These are phyloP conservation scores for Solioccasus polychromus DNA, from an alignment of 768 basidiomycete species.

Conservation along the genomic window DNA sequence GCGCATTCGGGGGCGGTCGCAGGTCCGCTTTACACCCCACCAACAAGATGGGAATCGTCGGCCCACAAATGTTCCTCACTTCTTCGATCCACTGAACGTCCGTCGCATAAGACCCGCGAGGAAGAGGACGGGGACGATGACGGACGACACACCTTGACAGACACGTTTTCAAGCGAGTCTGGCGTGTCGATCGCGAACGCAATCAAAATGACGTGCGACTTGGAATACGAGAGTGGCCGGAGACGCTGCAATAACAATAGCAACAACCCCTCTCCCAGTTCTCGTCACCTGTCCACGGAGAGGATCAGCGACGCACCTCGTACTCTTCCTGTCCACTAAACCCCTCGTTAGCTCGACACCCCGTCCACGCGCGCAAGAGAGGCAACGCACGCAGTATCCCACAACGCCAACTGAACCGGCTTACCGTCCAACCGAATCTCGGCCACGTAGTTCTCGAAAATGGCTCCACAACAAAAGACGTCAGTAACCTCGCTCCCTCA, in stretches of 20 bases:
- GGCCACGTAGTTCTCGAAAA: conserved; percentile 98
- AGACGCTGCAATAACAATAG: conserved; percentile 57
- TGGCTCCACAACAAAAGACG: conserved; percentile 58
- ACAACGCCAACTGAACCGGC: conserved; percentile 92
- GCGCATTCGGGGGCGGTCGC: conserved; percentile 55
- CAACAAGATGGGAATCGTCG: conserved; percentile 87
- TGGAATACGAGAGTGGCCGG: conserved; percentile 95
- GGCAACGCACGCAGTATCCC: conserved; percentile 94
- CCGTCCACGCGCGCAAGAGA: neutral
- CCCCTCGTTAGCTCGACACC: neutral
- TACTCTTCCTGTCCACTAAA: conserved; percentile 96
- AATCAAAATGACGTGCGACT: conserved; percentile 98
- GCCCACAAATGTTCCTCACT: conserved; percentile 94
- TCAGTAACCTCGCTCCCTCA: no score
- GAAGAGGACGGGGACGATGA: no score
- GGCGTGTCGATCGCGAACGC: conserved; percentile 96
- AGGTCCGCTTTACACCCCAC: conserved; percentile 97
- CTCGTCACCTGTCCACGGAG: neutral
- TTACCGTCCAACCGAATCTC: conserved; percentile 98
- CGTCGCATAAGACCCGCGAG: no score
- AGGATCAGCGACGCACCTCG: conserved; percentile 51
- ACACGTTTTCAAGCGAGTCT: conserved; percentile 95
- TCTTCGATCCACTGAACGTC: conserved; percentile 99
- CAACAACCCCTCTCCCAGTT: neutral
- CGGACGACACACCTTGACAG: conserved; percentile 77